A percentile compares a stretch with the other conserved stretches of the same genome.
These are phyloP conservation scores for Cercophora scortea DNA, from an alignment of 495 filamentous ascomycete species.

Conservation along the genomic window DNA sequence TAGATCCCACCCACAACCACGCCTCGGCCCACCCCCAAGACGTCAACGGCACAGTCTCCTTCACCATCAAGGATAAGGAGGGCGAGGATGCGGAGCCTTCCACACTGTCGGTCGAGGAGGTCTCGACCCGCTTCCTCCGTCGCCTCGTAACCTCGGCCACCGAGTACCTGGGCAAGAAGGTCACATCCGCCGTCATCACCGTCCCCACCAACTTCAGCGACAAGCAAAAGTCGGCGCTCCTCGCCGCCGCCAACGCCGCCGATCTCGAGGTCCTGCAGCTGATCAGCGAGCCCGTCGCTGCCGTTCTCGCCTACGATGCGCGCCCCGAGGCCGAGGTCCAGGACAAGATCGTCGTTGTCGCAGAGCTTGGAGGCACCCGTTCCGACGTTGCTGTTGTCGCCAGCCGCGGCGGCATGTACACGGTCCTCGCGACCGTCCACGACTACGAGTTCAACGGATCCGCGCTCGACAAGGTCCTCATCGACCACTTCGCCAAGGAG, in stretches of 20 bases:
- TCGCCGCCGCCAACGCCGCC: slow-evolving; percentile 68
- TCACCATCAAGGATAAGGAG: slow-evolving; percentile 71
- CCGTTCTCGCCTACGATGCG: slow-evolving; percentile 86
- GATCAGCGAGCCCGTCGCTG: slow-evolving; percentile 88
- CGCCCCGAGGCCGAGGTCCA: slow-evolving; percentile 61
- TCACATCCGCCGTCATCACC: slow-evolving; percentile 87
- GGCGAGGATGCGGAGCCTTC: slow-evolving; percentile 52
- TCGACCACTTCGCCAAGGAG: slow-evolving; percentile 96
- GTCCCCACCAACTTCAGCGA: slow-evolving; percentile 91
- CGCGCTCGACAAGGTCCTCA: slow-evolving; percentile 77
- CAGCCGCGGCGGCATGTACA: slow-evolving; percentile 92
- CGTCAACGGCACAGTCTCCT: slow-evolving; percentile 62
- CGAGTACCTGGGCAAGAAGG: slow-evolving; percentile 84
- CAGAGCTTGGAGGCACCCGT: slow-evolving; percentile 85
- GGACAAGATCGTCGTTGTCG: slow-evolving; percentile 89
- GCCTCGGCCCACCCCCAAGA: slow-evolving; percentile 86
- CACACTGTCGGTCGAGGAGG: slow-evolving; percentile 71
- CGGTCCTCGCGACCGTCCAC: slow-evolving; percentile 84
- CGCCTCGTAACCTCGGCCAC: slow-evolving; percentile 76
- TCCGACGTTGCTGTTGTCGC: slow-evolving; percentile 88
- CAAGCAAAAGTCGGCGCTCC: slow-evolving; percentile 72
- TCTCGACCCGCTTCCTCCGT: slow-evolving; percentile 78
- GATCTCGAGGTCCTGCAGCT: slow-evolving; percentile 86
- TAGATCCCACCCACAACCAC: slow-evolving; percentile 93
- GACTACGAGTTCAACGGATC: slow-evolving; percentile 85